Evolutionary conservation across 495 filamentous ascomycete genomes (phyloP).

Genomic region (Bathelium albidoporum): DNA sequence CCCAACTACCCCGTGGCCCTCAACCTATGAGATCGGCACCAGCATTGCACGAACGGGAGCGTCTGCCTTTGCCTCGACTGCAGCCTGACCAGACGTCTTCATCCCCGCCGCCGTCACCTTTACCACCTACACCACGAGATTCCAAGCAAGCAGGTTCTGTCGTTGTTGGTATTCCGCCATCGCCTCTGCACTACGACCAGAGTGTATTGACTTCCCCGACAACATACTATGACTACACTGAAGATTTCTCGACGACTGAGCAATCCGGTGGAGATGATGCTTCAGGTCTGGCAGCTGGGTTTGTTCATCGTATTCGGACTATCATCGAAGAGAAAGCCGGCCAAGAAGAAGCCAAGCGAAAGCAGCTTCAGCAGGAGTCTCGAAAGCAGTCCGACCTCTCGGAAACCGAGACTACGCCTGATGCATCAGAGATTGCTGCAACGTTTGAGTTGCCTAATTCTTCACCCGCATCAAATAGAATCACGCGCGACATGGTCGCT

Average conservation of each 20-base stretch:
- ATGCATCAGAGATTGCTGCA: slow-evolving; percentile 18
- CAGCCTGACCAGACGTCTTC: neutral
- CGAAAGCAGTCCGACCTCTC: neutral
- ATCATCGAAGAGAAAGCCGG: slow-evolving; percentile 23
- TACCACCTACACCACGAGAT: slow-evolving; percentile 7
- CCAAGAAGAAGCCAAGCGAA: slow-evolving; percentile 14
- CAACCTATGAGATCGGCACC: slow-evolving; percentile 2
- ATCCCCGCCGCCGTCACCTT: neutral
- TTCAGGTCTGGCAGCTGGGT: slow-evolving; percentile 11
- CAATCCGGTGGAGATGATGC: neutral
- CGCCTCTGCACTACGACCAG: neutral
- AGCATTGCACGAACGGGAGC: neutral
- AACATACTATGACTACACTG: slow-evolving; percentile 9
- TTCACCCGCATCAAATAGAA: slow-evolving; percentile 20
- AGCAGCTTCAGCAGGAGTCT: neutral
- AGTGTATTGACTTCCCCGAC: neutral
- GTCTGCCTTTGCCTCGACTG: neutral
- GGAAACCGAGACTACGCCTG: neutral
- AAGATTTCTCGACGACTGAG: slow-evolving; percentile 5
- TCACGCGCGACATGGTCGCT: slow-evolving; percentile 28
- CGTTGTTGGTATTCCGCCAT: neutral
- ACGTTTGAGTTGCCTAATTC: slow-evolving; percentile 19
- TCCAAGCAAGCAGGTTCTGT: neutral
- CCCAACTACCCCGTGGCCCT: neutral
- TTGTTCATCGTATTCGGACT: slow-evolving; percentile 23